phyloP scores from a whole-genome alignment of 2,329 filamentous ascomycete genomes.

The Periconia macrospinosa region DNA sequence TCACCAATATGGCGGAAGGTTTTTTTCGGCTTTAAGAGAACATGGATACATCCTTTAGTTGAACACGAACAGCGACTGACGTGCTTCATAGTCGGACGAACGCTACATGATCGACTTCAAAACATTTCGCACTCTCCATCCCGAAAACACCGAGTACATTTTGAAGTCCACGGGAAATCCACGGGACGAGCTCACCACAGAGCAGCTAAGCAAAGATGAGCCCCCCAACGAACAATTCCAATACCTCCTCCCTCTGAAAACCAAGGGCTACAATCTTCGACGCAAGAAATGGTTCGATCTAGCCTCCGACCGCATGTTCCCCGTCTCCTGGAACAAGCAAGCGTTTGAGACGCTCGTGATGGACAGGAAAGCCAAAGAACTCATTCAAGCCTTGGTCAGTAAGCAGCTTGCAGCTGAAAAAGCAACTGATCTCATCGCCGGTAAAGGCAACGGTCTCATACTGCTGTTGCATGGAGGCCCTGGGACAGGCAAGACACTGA shows the following conservation, averaged over 20 bases:
- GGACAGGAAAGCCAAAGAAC: slow-evolving; percentile 54
- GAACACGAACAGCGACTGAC: not conserved
- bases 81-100: slow-evolving; percentile 7
- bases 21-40: not conserved
- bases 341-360: slow-evolving; percentile 37
- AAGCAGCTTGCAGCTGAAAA: slow-evolving; percentile 3
- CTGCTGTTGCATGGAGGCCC: slow-evolving; percentile 29
- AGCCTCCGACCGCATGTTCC: slow-evolving; percentile 3
- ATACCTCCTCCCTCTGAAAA: slow-evolving; percentile 6
- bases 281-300: slow-evolving; percentile 15
- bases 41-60: not conserved
- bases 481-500: slow-evolving; percentile 25
- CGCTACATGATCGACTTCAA: slow-evolving; percentile 14
- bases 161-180: not conserved
- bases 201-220: slow-evolving; percentile 5
- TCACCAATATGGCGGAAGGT: too few relatives aligned
- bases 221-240: slow-evolving; percentile 10
- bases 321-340: slow-evolving; percentile 5
- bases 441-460: slow-evolving; percentile 38
- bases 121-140: slow-evolving; percentile 11
- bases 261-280: slow-evolving; percentile 12
- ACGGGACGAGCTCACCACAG: slow-evolving; percentile 1
- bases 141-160: not conserved
- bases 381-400: slow-evolving; percentile 50
- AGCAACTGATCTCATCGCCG: slow-evolving; percentile 48